Percentiles rank a stretch among this genome's conserved stretches.
phyloP scores from a whole-genome alignment of 2,329 filamentous ascomycete species.

The Cercospora citrullina region DNA sequence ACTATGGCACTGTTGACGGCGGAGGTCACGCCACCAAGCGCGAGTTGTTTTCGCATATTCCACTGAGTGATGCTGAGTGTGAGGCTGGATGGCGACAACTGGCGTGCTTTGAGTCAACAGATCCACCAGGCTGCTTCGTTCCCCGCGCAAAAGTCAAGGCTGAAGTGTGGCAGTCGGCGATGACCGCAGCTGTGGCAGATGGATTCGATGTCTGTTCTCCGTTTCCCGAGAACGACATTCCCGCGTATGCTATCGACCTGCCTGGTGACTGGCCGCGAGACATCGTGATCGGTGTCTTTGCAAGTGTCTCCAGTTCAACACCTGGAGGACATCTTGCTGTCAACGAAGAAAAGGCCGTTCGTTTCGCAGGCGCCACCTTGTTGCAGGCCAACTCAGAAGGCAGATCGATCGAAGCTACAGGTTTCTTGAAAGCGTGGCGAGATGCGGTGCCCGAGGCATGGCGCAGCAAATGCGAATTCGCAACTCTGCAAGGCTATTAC shows the following conservation, averaged over 20 bases:
- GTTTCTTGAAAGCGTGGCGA: slow-evolving; percentile 43
- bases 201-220: slow-evolving; percentile 43
- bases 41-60: slow-evolving; percentile 51
- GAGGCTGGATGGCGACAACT: slow-evolving; percentile 52
- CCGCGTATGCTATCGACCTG: slow-evolving; percentile 24
- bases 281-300: slow-evolving; percentile 42
- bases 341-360: slow-evolving; percentile 27
- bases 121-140: slow-evolving; percentile 42
- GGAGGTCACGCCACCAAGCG: slow-evolving; percentile 37
- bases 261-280: slow-evolving; percentile 40
- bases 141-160: slow-evolving; percentile 52
- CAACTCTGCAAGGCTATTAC: slow-evolving; percentile 33
- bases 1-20: slow-evolving; percentile 12
- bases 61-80: slow-evolving; percentile 55
- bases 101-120: slow-evolving; percentile 53
- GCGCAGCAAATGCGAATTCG: slow-evolving; percentile 31
- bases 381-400: slow-evolving; percentile 29
- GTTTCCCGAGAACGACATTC: slow-evolving; percentile 36
- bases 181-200: slow-evolving; percentile 45
- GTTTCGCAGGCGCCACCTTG: slow-evolving; percentile 28
- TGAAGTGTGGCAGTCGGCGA: slow-evolving; percentile 51
- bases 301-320: slow-evolving; percentile 21
- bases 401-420: slow-evolving; percentile 28
- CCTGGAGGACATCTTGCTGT: slow-evolving; percentile 34
- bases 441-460: slow-evolving; percentile 39